Percentiles rank a stretch among this genome's conserved stretches.
Conservation (phyloP, 306 rosid species). For the Trifolium repens region DNA sequence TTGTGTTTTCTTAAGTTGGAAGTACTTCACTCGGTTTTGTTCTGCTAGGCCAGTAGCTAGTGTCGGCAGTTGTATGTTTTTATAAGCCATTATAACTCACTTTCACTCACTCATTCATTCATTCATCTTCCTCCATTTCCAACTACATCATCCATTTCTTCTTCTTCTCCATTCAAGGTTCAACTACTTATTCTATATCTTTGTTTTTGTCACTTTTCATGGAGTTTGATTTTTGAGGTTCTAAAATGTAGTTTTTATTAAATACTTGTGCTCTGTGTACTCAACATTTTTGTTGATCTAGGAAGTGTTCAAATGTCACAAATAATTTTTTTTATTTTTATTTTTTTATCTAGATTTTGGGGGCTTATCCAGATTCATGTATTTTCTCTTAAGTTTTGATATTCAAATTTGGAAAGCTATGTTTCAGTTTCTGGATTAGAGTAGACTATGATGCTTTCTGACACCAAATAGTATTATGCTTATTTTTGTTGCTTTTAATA, state of each 20-base stretch:
- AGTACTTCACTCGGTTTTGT: background rate
- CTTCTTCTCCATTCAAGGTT: slow-evolving; percentile 37
- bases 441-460: background rate
- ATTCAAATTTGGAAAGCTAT: slow-evolving; percentile 21
- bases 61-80: slow-evolving; percentile 33
- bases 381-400: background rate
- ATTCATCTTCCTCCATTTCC: background rate
- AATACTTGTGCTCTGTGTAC: background rate
- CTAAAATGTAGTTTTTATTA: background rate
- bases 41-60: background rate
- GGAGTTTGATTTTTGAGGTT: background rate
- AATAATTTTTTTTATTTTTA: slow-evolving; percentile 19
- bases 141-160: background rate
- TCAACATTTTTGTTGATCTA: background rate
- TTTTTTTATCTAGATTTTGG: too few relatives aligned
- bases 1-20: background rate
- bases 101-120: slow-evolving; percentile 27
- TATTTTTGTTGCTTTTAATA: background rate
- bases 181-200: background rate
- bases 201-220: background rate
- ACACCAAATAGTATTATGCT: background rate
- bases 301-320: slow-evolving; percentile 3
- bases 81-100: background rate
- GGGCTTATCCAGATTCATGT: background rate
- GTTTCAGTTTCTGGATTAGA: background rate